Conservation (phyloP, 192 early-diverging fungal genomes). For the Backusella luteola region DNA sequence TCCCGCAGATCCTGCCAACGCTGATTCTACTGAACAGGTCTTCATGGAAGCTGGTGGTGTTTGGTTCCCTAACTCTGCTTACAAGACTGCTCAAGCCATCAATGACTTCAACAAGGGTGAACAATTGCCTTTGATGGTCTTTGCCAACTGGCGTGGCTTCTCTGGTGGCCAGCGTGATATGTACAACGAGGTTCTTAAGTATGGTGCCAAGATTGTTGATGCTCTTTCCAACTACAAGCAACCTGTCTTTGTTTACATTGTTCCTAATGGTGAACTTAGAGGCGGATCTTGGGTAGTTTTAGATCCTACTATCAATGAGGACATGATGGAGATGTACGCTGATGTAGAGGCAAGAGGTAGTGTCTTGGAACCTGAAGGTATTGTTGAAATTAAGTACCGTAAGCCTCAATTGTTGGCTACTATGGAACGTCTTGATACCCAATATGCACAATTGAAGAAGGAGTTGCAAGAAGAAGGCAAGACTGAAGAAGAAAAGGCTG, state of each 20-base stretch:
- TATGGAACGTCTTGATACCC: conserved; percentile 89
- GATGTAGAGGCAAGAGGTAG: conserved; percentile 89
- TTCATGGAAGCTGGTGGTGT: conserved; percentile 92
- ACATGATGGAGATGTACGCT: conserved; percentile 99
- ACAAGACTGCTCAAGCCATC: conserved; percentile 99
- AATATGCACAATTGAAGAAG: conserved; percentile 73
- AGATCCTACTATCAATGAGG: conserved; percentile 93
- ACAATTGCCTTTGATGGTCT: conserved; percentile 96
- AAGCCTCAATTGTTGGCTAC: conserved; percentile 88
- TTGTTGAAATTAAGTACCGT: conserved; percentile 98
- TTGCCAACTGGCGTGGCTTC: conserved; percentile 99
- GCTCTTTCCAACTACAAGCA: conserved; percentile 94
- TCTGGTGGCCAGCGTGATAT: conserved; percentile 98
- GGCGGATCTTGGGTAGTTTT: conserved; percentile 99
- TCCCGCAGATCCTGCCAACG: conserved; percentile 93
- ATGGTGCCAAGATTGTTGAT: conserved; percentile 96
- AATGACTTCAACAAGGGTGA: conserved; percentile 99
- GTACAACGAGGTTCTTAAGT: conserved; percentile 98
- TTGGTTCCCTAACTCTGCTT: conserved; percentile 99
- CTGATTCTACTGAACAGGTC: conserved; percentile 85
- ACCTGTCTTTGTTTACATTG: conserved; percentile 95
- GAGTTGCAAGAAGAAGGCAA: conserved; percentile 52
- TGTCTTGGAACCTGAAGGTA: conserved; percentile 95
- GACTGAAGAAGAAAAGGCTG: conserved; percentile 57
- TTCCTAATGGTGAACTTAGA: conserved; percentile 93